Evolutionary conservation across 768 basidiomycete species (phyloP), one percentile per base, ranked within the genome.

Genomic region (Leccinum truebloodii): DNA sequence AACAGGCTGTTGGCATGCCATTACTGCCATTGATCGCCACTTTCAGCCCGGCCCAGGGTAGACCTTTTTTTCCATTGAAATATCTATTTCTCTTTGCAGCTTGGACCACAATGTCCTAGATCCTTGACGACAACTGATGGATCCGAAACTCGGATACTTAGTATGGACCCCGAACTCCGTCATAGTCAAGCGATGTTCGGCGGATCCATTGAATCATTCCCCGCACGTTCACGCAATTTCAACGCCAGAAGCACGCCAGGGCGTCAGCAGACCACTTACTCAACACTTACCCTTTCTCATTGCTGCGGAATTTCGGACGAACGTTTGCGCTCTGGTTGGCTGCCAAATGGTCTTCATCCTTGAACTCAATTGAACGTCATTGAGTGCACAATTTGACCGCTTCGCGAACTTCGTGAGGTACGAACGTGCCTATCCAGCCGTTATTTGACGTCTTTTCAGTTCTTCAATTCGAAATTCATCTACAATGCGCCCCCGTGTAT

Each of bases 401-500:
- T 30, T 51, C 3, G 32, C 10, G 32, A 52, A n/a, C 28, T 12
- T 30, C 22, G 10, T 18, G 12, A 12, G 28, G 50, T 51, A 51
- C 50, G 50, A 30, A n/a, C 10, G 28, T 51, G 28, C 28, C 52
- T n/a, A n/a, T 34, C 6, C 20, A 34, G 13, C 32, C 30, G 20
- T 32, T 52, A 22, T n/a, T 18, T 51, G 20, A 51, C 1, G 12
- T 34, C 20, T 32, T 52, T 20, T 14, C 52, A 32, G 52, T 32
- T 22, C 20, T n/a, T 52, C 20, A 26, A 24, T 50, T 52, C 20
- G 50, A 52, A 52, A 52, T 52, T 52, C 52, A 52, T 52, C 34
- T 34, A 12, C 32, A 22, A 32, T 3, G 32, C 30, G 9, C 32
- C 32, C 51, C 24, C 16, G 13, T 14, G 0, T 24, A 48, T 13